phyloP scores from a whole-genome alignment of 1,139 yeast species.

The Saccharomycopsis crataegensis region DNA sequence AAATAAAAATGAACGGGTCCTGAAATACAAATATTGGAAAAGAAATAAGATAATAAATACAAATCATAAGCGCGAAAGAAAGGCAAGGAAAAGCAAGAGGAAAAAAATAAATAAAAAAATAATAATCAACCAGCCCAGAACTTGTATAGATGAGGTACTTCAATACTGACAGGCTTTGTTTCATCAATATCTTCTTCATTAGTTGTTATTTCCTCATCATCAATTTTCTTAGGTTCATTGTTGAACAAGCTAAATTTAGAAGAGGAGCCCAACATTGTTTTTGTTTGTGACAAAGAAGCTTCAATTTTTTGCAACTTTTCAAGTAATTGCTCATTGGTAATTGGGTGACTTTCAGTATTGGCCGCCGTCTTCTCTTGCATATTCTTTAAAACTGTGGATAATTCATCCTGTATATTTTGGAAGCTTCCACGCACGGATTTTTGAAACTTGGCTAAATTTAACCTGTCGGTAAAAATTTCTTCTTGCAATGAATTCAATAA shows the following conservation, averaged over 20 bases:
- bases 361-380: background rate
- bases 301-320: background rate
- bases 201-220: slow-evolving; percentile 11
- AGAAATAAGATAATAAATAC: background rate
- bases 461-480: slow-evolving; percentile 69
- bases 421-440: slow-evolving; percentile 1
- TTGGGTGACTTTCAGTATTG: background rate
- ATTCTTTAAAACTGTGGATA: background rate
- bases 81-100: background rate
- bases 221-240: slow-evolving; percentile 12
- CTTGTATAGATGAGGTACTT: slow-evolving; percentile 77
- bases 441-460: slow-evolving; percentile 26
- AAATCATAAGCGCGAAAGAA: background rate
- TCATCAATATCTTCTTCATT: slow-evolving; percentile 26
- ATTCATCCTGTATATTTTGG: background rate
- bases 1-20: background rate
- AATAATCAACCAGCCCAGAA: slow-evolving; percentile 62
- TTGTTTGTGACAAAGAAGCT: slow-evolving; percentile 1
- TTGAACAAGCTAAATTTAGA: slow-evolving; percentile 7
- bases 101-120: background rate
- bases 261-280: background rate
- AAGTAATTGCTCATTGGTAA: background rate
- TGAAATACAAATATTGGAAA: background rate
- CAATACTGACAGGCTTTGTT: slow-evolving; percentile 67
- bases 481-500: slow-evolving; percentile 71